Evolutionary conservation across 345 rosid species (phyloP).

Genomic region (Corchorus olitorius): DNA sequence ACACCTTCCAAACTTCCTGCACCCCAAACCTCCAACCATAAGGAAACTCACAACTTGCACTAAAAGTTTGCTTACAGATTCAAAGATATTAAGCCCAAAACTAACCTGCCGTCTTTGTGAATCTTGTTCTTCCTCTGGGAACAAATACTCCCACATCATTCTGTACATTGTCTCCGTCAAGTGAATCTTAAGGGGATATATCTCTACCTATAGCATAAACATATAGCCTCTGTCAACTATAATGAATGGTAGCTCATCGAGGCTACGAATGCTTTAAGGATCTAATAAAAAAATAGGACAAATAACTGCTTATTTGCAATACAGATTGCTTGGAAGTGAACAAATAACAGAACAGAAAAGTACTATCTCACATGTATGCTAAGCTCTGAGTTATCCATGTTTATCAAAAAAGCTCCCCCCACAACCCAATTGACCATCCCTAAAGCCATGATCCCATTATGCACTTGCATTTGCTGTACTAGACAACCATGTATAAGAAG

Average conservation of each 20-base stretch:
- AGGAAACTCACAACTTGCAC: slow-evolving; percentile 5
- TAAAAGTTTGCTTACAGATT: slow-evolving; percentile 13
- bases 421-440: neutral
- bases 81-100: slow-evolving; percentile 7
- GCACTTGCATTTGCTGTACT: neutral
- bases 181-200: slow-evolving; percentile 93
- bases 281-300: neutral
- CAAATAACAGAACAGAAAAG: neutral
- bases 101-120: slow-evolving; percentile 93
- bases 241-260: neutral
- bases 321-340: neutral
- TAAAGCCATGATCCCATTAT: neutral
- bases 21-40: slow-evolving; percentile 24
- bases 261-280: slow-evolving; percentile 9
- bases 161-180: slow-evolving; percentile 97
- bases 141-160: slow-evolving; percentile 98
- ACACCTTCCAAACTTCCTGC: slow-evolving; percentile 97
- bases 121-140: slow-evolving; percentile 98
- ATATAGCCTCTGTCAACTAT: slow-evolving; percentile 12
- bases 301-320: slow-evolving; percentile 1
- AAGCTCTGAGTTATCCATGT: neutral
- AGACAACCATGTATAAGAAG: neutral
- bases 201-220: slow-evolving; percentile 70
- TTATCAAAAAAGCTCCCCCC: neutral
- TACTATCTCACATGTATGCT: neutral